These are phyloP conservation scores for Yamadazyma kitorensis DNA, from an alignment of 805 yeast genomes.

Conservation along the genomic window DNA sequence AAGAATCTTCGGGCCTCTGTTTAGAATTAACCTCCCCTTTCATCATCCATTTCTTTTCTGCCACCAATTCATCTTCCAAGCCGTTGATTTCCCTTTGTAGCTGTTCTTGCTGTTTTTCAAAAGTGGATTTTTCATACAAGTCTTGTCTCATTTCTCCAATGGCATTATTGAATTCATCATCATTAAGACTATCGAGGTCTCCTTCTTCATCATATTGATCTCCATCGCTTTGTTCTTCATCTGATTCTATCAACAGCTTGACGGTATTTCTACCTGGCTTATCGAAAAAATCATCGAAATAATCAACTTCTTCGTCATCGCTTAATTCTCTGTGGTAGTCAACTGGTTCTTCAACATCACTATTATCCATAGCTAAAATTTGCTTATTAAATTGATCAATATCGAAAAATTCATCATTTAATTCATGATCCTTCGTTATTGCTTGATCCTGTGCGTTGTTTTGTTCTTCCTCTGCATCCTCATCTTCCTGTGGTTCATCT, in stretches of 20 bases:
- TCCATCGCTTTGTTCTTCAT: slow-evolving; percentile 20
- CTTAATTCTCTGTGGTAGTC: slow-evolving; percentile 41
- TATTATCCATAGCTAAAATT: slow-evolving; percentile 50
- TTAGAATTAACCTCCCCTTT: slow-evolving; percentile 86
- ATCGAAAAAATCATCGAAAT: slow-evolving; percentile 68
- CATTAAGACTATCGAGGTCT: slow-evolving; percentile 38
- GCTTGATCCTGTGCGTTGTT: slow-evolving; percentile 15
- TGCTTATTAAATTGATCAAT: slow-evolving; percentile 81
- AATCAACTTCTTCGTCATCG: slow-evolving; percentile 54
- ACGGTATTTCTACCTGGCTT: slow-evolving; percentile 25
- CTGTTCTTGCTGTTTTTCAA: slow-evolving; percentile 77
- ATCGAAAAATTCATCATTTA: slow-evolving; percentile 82
- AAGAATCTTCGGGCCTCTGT: slow-evolving; percentile 80
- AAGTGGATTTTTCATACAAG: slow-evolving; percentile 63
- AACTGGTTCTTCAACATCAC: slow-evolving; percentile 39
- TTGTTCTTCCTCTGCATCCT: slow-evolving; percentile 17
- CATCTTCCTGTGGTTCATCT: slow-evolving; percentile 16
- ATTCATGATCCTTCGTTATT: slow-evolving; percentile 18
- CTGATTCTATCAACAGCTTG: slow-evolving; percentile 14
- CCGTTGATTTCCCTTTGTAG: slow-evolving; percentile 73
- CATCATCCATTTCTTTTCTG: slow-evolving; percentile 91
- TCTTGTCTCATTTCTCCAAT: slow-evolving; percentile 62
- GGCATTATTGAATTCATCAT: slow-evolving; percentile 61
- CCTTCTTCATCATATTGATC: slow-evolving; percentile 34
- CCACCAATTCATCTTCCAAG: slow-evolving; percentile 83